Evolutionary conservation across 371 early-diverging fungal species (phyloP), one percentile per base, ranked within the genome.

Genomic region (Mortierella sp.): DNA sequence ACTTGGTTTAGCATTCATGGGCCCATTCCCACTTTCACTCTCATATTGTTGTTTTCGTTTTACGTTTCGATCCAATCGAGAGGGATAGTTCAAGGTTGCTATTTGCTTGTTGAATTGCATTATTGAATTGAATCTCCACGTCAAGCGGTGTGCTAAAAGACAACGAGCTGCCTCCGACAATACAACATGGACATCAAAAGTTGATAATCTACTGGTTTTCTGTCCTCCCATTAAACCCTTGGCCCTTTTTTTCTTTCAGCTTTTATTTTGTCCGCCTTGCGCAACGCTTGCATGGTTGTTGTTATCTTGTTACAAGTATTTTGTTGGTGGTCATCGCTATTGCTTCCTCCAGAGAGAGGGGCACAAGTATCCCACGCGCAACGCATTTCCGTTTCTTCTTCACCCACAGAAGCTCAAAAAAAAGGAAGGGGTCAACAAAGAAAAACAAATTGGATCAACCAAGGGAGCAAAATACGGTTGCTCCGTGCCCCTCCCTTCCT

Each of bases 41-140:
- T 59, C 0, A 8, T 16, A 14, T n/a, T n/a, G 8, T 16, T 3
- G 31, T 19, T 14, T 19, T 16, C 2, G 19, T 24, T 21, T 59
- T 31, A 59, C 21, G n/a, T 37, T 37, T 64, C 10, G 34, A 37
- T 37, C 67, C 67, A 64, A 64, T 64, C 67, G 67, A 37, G 37
- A 21, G 40, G 67, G 21, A 37, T 37, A 0, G 34, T 16, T 61
- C 34, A 31, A 61, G 21, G 67, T 37, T 31, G 16, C 57, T 28
- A n/a, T 54, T 13, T 24, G 3, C 6, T 57, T 13, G 37, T 64
- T 64, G 1, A 37, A 21, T 37, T 64, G 24, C 67, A 37, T 64
- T 37, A 21, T 21, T 64, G 67, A 64, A 37, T 64, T 64, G 37
- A 64, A 64, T 64, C 67, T 64, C 67, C 67, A 21, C 61, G 16